Evolutionary conservation across 768 basidiomycete genomes (phyloP).

Genomic region (Russula sp.): DNA sequence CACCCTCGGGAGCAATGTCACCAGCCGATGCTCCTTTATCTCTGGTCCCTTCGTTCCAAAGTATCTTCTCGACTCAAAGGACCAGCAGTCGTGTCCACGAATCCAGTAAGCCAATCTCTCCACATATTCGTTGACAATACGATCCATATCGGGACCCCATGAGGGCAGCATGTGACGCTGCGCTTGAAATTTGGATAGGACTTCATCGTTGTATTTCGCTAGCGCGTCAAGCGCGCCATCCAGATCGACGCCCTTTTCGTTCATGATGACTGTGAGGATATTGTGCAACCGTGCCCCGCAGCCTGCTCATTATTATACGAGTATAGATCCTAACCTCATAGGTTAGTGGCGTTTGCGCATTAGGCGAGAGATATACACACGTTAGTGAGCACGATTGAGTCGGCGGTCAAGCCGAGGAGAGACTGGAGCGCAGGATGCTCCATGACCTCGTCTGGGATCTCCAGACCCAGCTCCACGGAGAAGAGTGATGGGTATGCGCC

Average conservation of each 20-base stretch:
- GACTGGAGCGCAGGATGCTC: conserved; percentile 40
- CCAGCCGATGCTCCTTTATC: conserved; percentile 46
- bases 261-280: conserved; percentile 44
- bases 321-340: conserved; percentile 38
- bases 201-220: conserved; percentile 22
- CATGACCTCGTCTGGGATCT: conserved; percentile 44
- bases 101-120: conserved; percentile 69
- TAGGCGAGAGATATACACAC: conserved; percentile 29
- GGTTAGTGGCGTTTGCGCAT: background rate
- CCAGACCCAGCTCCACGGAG: conserved; percentile 39
- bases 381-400: conserved; percentile 43
- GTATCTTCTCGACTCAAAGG: conserved; percentile 65
- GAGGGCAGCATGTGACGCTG: conserved; percentile 37
- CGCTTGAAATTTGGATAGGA: conserved; percentile 38
- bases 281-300: conserved; percentile 43
- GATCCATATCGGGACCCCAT: conserved; percentile 33
- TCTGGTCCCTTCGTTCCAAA: conserved; percentile 56
- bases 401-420: conserved; percentile 35
- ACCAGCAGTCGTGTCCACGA: conserved; percentile 70
- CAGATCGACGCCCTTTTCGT: conserved; percentile 37
- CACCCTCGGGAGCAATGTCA: conserved; percentile 11
- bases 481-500: conserved; percentile 43
- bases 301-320: conserved; percentile 44
- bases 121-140: conserved; percentile 33
- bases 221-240: conserved; percentile 44